phyloP scores from a whole-genome alignment of 2,329 filamentous ascomycete genomes.

The Malbranchea cinnamomea region DNA sequence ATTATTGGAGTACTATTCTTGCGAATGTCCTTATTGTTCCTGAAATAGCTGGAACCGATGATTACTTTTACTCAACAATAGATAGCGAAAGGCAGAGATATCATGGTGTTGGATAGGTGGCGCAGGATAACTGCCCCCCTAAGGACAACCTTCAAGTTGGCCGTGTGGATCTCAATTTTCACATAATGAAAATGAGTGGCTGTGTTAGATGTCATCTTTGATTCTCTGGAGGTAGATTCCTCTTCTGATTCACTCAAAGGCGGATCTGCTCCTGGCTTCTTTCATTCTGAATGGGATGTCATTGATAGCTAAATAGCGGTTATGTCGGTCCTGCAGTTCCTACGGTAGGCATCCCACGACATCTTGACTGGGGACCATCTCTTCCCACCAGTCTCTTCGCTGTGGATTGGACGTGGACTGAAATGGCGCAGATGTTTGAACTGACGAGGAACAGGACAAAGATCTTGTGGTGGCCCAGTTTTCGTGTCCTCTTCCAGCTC shows the following conservation, averaged over 20 bases:
- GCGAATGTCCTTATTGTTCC: too few relatives aligned
- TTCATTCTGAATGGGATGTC: too few relatives aligned
- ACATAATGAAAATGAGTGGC: slow-evolving; percentile 9
- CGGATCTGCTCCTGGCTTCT: too few relatives aligned
- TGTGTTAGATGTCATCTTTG: too few relatives aligned
- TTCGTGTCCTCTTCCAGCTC: slow-evolving; percentile 7
- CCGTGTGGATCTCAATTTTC: slow-evolving; percentile 6
- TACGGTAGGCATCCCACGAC: slow-evolving; percentile 3
- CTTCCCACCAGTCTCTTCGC: slow-evolving; percentile 9
- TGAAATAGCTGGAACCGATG: too few relatives aligned
- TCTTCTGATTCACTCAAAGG: too few relatives aligned
- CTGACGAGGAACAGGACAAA: slow-evolving; percentile 10
- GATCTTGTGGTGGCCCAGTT: slow-evolving; percentile 11
- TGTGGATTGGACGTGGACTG: slow-evolving; percentile 8
- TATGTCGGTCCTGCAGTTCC: slow-evolving; percentile 6
- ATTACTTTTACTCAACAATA: too few relatives aligned
- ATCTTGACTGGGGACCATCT: slow-evolving; percentile 3
- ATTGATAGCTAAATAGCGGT: too few relatives aligned
- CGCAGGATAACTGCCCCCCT: not conserved
- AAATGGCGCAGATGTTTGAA: slow-evolving; percentile 10
- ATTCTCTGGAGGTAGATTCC: too few relatives aligned
- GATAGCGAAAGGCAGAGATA: too few relatives aligned
- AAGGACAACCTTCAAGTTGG: not conserved
- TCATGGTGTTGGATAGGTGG: not conserved
- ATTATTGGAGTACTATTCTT: too few relatives aligned